phyloP scores from a whole-genome alignment of 768 basidiomycete genomes.

The Postia placenta region DNA sequence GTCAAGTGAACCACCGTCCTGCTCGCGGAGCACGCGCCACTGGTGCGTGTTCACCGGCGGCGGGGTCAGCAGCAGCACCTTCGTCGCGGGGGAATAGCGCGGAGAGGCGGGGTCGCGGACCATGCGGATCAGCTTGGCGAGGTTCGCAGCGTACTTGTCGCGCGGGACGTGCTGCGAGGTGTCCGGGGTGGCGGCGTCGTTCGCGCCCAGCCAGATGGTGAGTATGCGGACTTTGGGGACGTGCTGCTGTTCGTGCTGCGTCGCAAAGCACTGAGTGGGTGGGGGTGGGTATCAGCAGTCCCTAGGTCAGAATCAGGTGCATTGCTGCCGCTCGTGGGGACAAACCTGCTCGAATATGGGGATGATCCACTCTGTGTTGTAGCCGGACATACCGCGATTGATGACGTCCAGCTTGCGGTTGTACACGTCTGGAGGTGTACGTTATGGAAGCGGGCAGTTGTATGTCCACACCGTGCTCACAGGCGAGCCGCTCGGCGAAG shows the following conservation, averaged over 20 bases:
- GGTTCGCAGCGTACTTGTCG: constrained; percentile 54
- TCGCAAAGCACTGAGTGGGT: constrained; percentile 50
- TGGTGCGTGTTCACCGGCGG: constrained; percentile 72
- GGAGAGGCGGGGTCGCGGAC: constrained; percentile 56
- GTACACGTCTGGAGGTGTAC: constrained; percentile 52
- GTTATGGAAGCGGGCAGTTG: too few species aligned
- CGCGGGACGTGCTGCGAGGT: constrained; percentile 78
- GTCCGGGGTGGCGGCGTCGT: constrained; percentile 68
- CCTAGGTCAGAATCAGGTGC: constrained; percentile 7
- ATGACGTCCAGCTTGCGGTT: constrained; percentile 80
- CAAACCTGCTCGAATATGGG: constrained; percentile 71
- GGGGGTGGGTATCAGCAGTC: too few species aligned
- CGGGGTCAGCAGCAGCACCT: constrained; percentile 76
- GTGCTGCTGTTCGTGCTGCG: constrained; percentile 37
- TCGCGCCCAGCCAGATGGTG: constrained; percentile 86
- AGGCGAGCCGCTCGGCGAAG: constrained; percentile 60
- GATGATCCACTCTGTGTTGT: constrained; percentile 83
- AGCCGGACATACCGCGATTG: constrained; percentile 80
- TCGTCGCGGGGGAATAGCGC: constrained; percentile 65
- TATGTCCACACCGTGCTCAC: constrained; percentile 36
- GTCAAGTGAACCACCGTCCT: constrained; percentile 42
- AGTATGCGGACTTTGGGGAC: constrained; percentile 64
- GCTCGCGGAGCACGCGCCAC: constrained; percentile 41
- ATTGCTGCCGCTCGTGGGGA: too few species aligned
- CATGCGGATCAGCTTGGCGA: constrained; percentile 54